A percentile compares a stretch with the other conserved stretches of the same genome.
Evolutionary conservation across 441 rosid species (phyloP).

Genomic region (Flueggea neowawraea): DNA sequence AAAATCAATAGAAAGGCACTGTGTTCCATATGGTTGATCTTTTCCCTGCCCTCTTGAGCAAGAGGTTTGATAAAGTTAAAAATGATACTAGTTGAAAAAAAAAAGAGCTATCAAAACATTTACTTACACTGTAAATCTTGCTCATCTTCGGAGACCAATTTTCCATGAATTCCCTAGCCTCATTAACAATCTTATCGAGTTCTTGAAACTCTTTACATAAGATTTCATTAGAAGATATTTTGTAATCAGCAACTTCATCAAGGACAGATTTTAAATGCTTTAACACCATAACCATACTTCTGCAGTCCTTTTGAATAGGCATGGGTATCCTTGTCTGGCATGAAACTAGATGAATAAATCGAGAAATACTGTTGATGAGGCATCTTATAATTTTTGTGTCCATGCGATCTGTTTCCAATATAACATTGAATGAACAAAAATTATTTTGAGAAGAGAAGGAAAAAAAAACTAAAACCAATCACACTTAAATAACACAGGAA

Average conservation of each 20-base stretch:
- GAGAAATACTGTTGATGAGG: constrained; percentile 80
- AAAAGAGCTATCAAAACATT: constrained; percentile 1
- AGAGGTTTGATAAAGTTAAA: too few species aligned
- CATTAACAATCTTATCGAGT: constrained; percentile 64
- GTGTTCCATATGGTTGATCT: too few species aligned
- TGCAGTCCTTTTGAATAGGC: constrained; percentile 57
- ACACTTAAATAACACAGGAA: background rate
- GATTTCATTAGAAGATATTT: constrained; percentile 44
- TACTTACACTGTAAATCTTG: constrained; percentile 72
- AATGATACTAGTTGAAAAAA: background rate
- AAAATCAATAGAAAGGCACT: too few species aligned
- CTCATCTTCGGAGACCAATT: constrained; percentile 67
- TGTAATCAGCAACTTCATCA: constrained; percentile 66
- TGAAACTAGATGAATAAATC: constrained; percentile 78
- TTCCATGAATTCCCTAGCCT: constrained; percentile 77
- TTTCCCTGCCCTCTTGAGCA: too few species aligned
- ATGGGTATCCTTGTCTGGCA: constrained; percentile 59
- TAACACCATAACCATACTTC: constrained; percentile 45
- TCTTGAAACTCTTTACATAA: constrained; percentile 67
- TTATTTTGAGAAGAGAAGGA: background rate
- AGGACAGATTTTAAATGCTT: constrained; percentile 77
- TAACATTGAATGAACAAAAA: constrained; percentile 2
- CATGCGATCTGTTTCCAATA: constrained; percentile 47
- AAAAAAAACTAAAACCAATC: background rate
- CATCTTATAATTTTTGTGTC: constrained; percentile 54